Base-by-base conservation (phyloP, 2,329 filamentous ascomycete genomes). In the Monilinia laxa region DNA sequence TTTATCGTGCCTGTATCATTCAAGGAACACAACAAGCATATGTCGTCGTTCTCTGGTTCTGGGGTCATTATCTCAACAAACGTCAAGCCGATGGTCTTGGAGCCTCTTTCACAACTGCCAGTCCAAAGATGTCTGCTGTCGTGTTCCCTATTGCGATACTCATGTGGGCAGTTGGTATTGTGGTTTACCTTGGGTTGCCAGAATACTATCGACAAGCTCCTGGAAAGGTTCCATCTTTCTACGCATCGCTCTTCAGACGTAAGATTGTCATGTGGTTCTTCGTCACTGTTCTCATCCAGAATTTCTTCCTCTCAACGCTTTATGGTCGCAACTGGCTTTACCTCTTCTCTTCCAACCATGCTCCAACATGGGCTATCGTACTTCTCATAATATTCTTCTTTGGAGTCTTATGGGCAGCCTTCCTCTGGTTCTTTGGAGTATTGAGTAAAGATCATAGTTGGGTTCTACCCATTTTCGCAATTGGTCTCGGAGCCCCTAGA, bases 251-350 rank as follows among this genome's bases (percentile, higher is more conserved):
- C 10, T 80, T 84, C 69, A 81, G 86, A 57, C 83, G 87, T 68
- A 88, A 88, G 77, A 85, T 89, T 68, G 83, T 89, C 55, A 79
- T 87, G 53, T 90, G 87, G 87, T 89, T 88, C 78, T 85, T 89
- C 76, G 77, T 87, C 67, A 82, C 84, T 4, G 84, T 89, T 53
- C 78, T 88, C 14, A 69, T 69, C 20, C 67, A 69, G 40, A 69
- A 69, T 49, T 69, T 67, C 59, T 69, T 62, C 52, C 67, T 90
- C 38, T 85, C 84, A 31, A 82, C 87, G 0, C 86, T 85, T 1
- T 90, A 89, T 72, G 87, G 87, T 53, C 83, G 87, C 63, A 89
- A 88, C 75, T 90, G 87, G 87, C 79, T 79, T 53, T 90, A 73
- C 64, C 70, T 73, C 3, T 73, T 69, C 62, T 68, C 68, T 25